A percentile compares a stretch with the other conserved stretches of the same genome.
phyloP scores from a whole-genome alignment of 305 asterid species.

The Lippia alba region DNA sequence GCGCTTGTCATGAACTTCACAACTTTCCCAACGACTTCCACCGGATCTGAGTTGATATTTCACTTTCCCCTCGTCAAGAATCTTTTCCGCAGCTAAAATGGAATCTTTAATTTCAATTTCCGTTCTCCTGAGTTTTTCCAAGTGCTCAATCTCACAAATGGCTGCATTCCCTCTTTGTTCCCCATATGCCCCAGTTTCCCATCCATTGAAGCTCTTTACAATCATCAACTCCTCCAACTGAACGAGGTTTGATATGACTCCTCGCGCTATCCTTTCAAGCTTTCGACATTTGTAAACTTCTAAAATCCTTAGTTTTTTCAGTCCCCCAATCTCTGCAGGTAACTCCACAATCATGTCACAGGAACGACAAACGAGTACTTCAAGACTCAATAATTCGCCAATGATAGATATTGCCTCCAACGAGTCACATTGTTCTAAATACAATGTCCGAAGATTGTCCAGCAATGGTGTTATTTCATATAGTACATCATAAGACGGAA shows the following conservation, averaged over 20 bases:
- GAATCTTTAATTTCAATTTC: constrained; percentile 24
- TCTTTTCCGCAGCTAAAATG: neutral
- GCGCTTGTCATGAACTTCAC: too few species aligned
- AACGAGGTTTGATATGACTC: constrained; percentile 19
- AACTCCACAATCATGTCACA: neutral
- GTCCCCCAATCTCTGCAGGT: neutral
- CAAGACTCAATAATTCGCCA: constrained; percentile 20
- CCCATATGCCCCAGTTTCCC: neutral
- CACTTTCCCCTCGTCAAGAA: too few species aligned
- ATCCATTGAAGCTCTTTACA: neutral
- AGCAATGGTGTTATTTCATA: too few species aligned
- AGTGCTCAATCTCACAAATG: constrained; percentile 20
- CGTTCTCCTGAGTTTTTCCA: neutral
- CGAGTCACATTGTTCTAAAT: neutral
- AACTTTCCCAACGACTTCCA: too few species aligned
- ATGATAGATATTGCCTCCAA: constrained; percentile 27
- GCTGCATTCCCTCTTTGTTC: constrained; percentile 4
- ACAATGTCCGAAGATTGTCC: neutral
- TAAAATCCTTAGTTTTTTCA: constrained; percentile 4
- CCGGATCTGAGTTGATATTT: too few species aligned
- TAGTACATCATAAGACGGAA: too few species aligned
- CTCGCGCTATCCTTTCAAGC: neutral
- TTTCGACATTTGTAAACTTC: neutral
- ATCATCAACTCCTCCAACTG: constrained; percentile 31
- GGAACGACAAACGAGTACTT: constrained; percentile 27